phyloP scores from a whole-genome alignment of 2,329 filamentous ascomycete species.

The Penicillium oxalicum region DNA sequence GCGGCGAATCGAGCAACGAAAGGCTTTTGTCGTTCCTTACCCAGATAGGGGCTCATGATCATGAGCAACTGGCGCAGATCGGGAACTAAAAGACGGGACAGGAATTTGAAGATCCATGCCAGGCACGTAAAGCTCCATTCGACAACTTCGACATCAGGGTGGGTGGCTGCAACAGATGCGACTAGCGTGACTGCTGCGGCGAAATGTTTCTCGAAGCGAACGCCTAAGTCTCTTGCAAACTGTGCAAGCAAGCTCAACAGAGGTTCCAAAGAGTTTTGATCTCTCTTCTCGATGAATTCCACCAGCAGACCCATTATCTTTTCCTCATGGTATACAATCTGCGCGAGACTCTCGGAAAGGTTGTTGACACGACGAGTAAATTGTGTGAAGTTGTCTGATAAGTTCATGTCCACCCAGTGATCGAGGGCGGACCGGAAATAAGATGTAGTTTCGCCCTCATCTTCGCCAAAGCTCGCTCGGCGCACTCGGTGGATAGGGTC shows the following conservation, averaged over 20 bases:
- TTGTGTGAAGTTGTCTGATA: constrained; percentile 70
- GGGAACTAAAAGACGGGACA: constrained; percentile 78
- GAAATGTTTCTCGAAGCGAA: constrained; percentile 84
- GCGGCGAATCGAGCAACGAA: constrained; percentile 90
- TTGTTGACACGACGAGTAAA: constrained; percentile 72
- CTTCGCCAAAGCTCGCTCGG: constrained; percentile 71
- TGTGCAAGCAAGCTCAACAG: constrained; percentile 82
- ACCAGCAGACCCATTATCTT: constrained; percentile 74
- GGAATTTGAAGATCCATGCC: constrained; percentile 95
- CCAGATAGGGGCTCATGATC: constrained; percentile 76
- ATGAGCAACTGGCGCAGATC: constrained; percentile 80
- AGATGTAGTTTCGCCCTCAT: constrained; percentile 70
- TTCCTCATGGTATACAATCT: constrained; percentile 85
- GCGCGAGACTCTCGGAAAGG: constrained; percentile 81
- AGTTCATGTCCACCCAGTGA: constrained; percentile 87
- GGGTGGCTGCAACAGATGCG: constrained; percentile 68
- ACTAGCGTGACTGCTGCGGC: constrained; percentile 67
- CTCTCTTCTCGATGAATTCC: constrained; percentile 68
- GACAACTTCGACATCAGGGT: constrained; percentile 78
- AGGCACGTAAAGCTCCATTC: constrained; percentile 96
- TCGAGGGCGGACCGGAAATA: constrained; percentile 78
- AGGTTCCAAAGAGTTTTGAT: constrained; percentile 76
- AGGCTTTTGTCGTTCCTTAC: constrained; percentile 71
- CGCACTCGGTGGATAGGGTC: constrained; percentile 88
- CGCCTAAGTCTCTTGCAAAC: constrained; percentile 88